Percentiles rank a stretch among this genome's conserved stretches.
Evolutionary conservation across 2,329 filamentous ascomycete genomes (phyloP).

Genomic region (Nigrograna mackinnonii): DNA sequence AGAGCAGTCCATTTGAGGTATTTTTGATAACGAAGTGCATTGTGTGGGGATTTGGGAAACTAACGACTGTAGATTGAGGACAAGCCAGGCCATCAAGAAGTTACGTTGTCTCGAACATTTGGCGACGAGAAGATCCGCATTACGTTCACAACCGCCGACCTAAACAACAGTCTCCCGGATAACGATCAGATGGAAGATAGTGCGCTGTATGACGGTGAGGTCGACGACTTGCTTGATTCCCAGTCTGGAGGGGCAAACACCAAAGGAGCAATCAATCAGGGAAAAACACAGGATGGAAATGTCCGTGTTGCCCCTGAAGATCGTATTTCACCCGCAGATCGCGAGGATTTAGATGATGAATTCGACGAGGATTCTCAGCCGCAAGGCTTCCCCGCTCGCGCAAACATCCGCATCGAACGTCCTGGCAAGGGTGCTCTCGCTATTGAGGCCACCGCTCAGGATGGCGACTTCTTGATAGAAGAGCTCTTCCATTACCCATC

Average conservation of each 20-base stretch:
- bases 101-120: slow-evolving; percentile 79
- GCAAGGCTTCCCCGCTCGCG: slow-evolving; percentile 73
- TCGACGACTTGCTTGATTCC: slow-evolving; percentile 43
- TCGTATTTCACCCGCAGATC: slow-evolving; percentile 59
- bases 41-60: slow-evolving; percentile 1
- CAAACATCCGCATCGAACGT: slow-evolving; percentile 90
- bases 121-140: slow-evolving; percentile 90
- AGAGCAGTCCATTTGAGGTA: slow-evolving; percentile 83
- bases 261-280: slow-evolving; percentile 60
- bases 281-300: slow-evolving; percentile 54
- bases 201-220: slow-evolving; percentile 55
- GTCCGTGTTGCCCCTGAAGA: slow-evolving; percentile 61
- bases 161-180: slow-evolving; percentile 56
- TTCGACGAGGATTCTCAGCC: slow-evolving; percentile 57
- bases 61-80: slow-evolving; percentile 63
- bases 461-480: slow-evolving; percentile 84
- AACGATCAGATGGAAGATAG: slow-evolving; percentile 59
- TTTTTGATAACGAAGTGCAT: not conserved
- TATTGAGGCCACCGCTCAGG: slow-evolving; percentile 84
- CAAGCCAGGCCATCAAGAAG: slow-evolving; percentile 81
- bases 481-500: slow-evolving; percentile 88
- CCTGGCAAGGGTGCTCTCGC: slow-evolving; percentile 80
- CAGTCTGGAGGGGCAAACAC: slow-evolving; percentile 61
- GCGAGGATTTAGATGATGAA: slow-evolving; percentile 61
- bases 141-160: slow-evolving; percentile 82